Percentiles rank a stretch among this genome's conserved stretches.
Evolutionary conservation across 2,329 filamentous ascomycete species (phyloP).

Genomic region (Penicillium sclerotiorum): DNA sequence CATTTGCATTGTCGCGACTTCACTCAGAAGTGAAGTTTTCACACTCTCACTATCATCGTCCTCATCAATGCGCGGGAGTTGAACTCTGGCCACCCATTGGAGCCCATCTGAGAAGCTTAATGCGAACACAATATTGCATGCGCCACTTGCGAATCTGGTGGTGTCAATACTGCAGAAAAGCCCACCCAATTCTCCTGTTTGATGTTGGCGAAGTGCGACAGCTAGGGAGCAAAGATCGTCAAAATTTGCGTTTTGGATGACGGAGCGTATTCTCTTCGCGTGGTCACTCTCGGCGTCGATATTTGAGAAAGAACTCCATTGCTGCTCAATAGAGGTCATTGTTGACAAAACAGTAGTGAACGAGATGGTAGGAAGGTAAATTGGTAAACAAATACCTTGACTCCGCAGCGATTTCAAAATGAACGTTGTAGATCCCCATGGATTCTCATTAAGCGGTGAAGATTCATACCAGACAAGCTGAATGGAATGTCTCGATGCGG

Average conservation of each 20-base stretch:
- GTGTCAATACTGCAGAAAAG: not conserved
- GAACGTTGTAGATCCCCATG: not conserved
- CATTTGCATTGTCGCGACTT: conserved; percentile 4
- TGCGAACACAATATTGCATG: conserved; percentile 7
- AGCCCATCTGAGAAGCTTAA: conserved; percentile 3
- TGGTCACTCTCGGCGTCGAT: conserved; percentile 1
- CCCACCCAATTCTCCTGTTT: not conserved
- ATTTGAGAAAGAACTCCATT: conserved; percentile 1
- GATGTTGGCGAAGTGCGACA: not conserved
- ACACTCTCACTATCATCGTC: not conserved
- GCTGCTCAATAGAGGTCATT: conserved; percentile 1
- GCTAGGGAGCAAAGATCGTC: conserved; percentile 6
- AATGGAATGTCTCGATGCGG: not conserved
- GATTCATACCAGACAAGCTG: not conserved
- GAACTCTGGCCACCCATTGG: conserved; percentile 7
- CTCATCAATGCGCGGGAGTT: not conserved
- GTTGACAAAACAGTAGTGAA: not conserved
- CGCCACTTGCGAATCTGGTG: conserved; percentile 3
- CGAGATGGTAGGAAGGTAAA: not conserved
- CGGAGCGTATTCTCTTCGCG: not conserved
- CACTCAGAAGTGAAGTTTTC: not conserved
- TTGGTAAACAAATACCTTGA: not conserved
- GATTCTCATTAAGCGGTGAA: not conserved
- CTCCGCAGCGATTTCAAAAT: not conserved
- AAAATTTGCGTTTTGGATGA: conserved; percentile 3